A percentile compares a stretch with the other conserved stretches of the same genome.
Conservation (phyloP, 495 filamentous ascomycete species). For the Lindgomyces ingoldianus region DNA sequence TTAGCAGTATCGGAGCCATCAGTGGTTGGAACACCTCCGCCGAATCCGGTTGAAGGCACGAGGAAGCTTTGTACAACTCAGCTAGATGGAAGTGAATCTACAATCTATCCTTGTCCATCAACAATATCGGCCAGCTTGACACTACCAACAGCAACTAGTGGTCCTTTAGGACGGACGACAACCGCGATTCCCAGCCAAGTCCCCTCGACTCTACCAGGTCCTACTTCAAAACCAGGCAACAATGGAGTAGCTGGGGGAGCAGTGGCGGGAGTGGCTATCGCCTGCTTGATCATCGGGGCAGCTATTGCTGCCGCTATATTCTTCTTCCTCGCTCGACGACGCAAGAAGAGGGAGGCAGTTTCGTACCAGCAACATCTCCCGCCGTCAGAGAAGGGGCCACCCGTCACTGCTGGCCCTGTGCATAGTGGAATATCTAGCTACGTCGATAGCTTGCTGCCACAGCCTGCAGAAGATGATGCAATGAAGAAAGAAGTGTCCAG, state of each 20-base stretch:
- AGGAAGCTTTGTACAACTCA: too few relatives aligned
- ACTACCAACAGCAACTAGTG: too few relatives aligned
- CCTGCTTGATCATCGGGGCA: constrained; percentile 8
- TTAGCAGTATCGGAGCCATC: too few relatives aligned
- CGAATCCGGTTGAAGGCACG: too few relatives aligned
- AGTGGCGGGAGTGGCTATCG: constrained; percentile 21
- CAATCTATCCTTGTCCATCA: too few relatives aligned
- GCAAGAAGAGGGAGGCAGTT: background rate
- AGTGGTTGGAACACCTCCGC: too few relatives aligned
- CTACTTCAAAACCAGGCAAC: background rate
- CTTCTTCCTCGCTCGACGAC: constrained; percentile 15
- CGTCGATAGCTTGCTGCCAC: constrained; percentile 22
- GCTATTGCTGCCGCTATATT: background rate
- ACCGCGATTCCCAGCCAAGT: background rate
- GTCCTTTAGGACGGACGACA: too few relatives aligned
- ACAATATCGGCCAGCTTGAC: too few relatives aligned
- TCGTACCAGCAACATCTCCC: background rate
- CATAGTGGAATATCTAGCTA: background rate
- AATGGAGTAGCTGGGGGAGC: constrained; percentile 3
- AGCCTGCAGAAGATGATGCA: constrained; percentile 38
- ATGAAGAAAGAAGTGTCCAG: constrained; percentile 39
- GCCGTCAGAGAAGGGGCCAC: background rate
- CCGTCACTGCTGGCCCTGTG: background rate
- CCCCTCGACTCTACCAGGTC: too few relatives aligned
- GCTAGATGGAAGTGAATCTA: too few relatives aligned